Evolutionary conservation across 2,329 filamentous ascomycete species (phyloP).

Genomic region (Fusarium sp.): DNA sequence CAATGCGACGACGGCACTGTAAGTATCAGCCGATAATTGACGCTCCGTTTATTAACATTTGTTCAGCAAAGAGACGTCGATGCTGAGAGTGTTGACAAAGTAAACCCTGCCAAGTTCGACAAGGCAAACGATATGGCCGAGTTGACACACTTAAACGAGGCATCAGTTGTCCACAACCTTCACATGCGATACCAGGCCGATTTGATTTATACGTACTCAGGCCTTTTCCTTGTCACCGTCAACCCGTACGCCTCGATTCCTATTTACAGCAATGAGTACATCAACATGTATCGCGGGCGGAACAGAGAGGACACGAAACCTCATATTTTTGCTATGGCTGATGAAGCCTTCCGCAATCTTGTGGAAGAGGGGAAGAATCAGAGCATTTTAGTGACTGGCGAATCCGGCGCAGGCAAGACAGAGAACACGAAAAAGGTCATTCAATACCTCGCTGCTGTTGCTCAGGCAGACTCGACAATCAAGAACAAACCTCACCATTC

Average conservation of each 20-base stretch:
- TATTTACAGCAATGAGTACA: slow-evolving; percentile 95
- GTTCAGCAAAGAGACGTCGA: slow-evolving; percentile 84
- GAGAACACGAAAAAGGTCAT: slow-evolving; percentile 99
- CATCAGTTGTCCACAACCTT: slow-evolving; percentile 96
- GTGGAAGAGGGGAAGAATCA: slow-evolving; percentile 96
- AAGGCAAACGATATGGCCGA: slow-evolving; percentile 99
- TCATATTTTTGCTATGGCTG: slow-evolving; percentile 97
- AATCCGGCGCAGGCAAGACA: slow-evolving; percentile 97
- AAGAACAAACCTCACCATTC: slow-evolving; percentile 71
- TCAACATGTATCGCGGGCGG: slow-evolving; percentile 97
- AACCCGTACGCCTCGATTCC: slow-evolving; percentile 95
- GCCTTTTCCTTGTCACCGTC: slow-evolving; percentile 93
- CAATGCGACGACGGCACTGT: slow-evolving; percentile 94
- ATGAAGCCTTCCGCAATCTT: slow-evolving; percentile 93
- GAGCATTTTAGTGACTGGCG: slow-evolving; percentile 96
- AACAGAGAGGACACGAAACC: slow-evolving; percentile 93
- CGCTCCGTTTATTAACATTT: slow-evolving; percentile 21
- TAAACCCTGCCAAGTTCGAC: slow-evolving; percentile 99
- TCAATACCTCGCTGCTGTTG: slow-evolving; percentile 95
- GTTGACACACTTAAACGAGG: slow-evolving; percentile 95
- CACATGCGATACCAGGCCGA: slow-evolving; percentile 95
- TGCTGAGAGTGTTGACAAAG: slow-evolving; percentile 90
- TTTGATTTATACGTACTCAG: slow-evolving; percentile 97
- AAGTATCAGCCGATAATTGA: slow-evolving; percentile 47
- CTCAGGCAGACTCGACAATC: slow-evolving; percentile 78